Conservation (phyloP, 176 grass and related monocot genomes). For the Cenchrus fungigraminus region DNA sequence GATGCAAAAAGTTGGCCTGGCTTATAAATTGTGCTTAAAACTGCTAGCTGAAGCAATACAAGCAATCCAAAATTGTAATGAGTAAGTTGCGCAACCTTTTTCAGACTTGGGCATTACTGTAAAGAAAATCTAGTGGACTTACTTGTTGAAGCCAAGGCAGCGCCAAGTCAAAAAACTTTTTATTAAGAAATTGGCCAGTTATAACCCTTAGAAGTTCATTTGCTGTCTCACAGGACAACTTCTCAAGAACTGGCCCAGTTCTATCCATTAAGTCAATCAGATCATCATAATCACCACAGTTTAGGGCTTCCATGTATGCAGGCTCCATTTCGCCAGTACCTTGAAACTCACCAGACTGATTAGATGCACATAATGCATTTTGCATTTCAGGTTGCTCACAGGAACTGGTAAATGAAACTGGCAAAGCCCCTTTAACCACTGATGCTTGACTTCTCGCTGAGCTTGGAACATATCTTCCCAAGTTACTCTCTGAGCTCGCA, state of each 20-base stretch:
- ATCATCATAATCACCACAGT: slow-evolving; percentile 57
- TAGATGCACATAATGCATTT: slow-evolving; percentile 38
- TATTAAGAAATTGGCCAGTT: slow-evolving; percentile 54
- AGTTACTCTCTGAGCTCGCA: slow-evolving; percentile 34
- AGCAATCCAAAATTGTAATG: slow-evolving; percentile 39
- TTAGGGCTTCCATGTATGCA: slow-evolving; percentile 71
- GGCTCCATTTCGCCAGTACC: slow-evolving; percentile 62
- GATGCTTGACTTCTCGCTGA: slow-evolving; percentile 33
- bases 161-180: slow-evolving; percentile 58
- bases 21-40: slow-evolving; percentile 74
- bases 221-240: slow-evolving; percentile 68
- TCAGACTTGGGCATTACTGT: background rate
- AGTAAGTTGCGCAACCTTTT: slow-evolving; percentile 25
- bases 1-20: slow-evolving; percentile 79
- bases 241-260: slow-evolving; percentile 89
- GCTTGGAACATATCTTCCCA: slow-evolving; percentile 45
- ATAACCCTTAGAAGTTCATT: slow-evolving; percentile 71
- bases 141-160: slow-evolving; percentile 95
- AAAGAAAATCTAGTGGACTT: slow-evolving; percentile 29
- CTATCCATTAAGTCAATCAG: slow-evolving; percentile 84
- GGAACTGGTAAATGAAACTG: slow-evolving; percentile 41
- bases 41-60: slow-evolving; percentile 57
- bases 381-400: slow-evolving; percentile 37
- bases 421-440: slow-evolving; percentile 38
- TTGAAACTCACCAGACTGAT: slow-evolving; percentile 49